Base-by-base conservation (phyloP, 305 asterid genomes). In the Fraxinus platypoda region DNA sequence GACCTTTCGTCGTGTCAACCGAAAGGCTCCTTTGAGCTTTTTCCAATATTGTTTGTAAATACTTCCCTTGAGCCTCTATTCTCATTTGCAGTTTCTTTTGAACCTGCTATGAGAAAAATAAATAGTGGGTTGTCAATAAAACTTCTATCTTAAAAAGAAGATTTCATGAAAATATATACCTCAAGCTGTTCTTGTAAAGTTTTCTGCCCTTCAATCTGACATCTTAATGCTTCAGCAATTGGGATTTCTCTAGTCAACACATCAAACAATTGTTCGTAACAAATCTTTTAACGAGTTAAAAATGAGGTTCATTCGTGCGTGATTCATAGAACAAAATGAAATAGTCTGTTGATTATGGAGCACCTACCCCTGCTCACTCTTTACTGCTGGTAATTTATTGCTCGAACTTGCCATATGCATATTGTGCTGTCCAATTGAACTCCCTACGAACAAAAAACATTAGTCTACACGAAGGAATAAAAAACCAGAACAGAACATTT, bases 41-140 rank as follows among this genome's bases (percentile, higher is more conserved):
- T 59, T 91, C 97, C 15, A 95, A 79, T 88, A 95, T 91, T 73
- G 94, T 84, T 78, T 95, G 97, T 86, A 95, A 88, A 87, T 95
- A 95, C 86, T 90, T 95, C 78, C 98, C 97, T 82, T 93, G 98
- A 8, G 98, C 92, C 87, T 92, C 98, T 86, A 95, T 92, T 87
- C 98, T 90, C 94, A 91, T 92, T 80, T 92, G 98, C 88, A 95
- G 33, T 77, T 89, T 95, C 94, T 91, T 93, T 83, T 95, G 97
- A 80, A 93, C 98, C 98, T 95, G 91, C 75, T 31, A 6, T 17
- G 30, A 13, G 21, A 78, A 78, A 17, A 35, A 23, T 25, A 72
- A 64, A 1, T 3, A 41, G 6, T 35, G 46, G 33, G 4, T n/a
- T 37, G 23, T 13, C 5, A 0, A 71, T 6, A 3, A 62, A n/a